Evolutionary conservation across 306 rosid genomes (phyloP).

Genomic region (Rosa lucieae): DNA sequence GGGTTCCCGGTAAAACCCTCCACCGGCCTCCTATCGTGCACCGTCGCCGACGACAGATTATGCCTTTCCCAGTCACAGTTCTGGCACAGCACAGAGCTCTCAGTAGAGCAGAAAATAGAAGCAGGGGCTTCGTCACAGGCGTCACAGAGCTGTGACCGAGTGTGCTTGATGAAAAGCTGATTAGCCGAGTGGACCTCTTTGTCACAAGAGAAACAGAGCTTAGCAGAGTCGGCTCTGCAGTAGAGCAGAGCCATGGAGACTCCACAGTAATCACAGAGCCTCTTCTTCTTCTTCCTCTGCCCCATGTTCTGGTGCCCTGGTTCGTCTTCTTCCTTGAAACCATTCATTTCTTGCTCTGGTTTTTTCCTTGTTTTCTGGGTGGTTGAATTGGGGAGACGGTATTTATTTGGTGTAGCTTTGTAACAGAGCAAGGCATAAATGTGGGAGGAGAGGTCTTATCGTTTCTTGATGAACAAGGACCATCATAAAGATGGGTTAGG

Average conservation of each 20-base stretch:
- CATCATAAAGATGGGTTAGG: background rate
- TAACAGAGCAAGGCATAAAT: slow-evolving; percentile 23
- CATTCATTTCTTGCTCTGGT: slow-evolving; percentile 24
- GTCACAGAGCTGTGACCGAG: slow-evolving; percentile 72
- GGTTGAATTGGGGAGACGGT: background rate
- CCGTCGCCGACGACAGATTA: slow-evolving; percentile 32
- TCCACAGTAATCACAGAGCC: slow-evolving; percentile 64
- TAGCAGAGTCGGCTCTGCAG: slow-evolving; percentile 90
- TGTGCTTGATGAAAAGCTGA: slow-evolving; percentile 82
- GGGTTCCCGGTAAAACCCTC: slow-evolving; percentile 79
- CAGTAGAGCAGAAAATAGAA: slow-evolving; percentile 75
- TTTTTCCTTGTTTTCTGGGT: no score
- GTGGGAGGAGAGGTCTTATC: slow-evolving; percentile 6
- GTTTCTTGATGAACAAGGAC: slow-evolving; percentile 53
- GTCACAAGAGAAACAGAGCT: slow-evolving; percentile 80
- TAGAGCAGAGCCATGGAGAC: slow-evolving; percentile 58
- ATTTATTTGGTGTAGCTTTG: slow-evolving; percentile 18
- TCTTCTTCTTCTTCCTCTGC: slow-evolving; percentile 16
- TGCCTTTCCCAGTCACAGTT: slow-evolving; percentile 90
- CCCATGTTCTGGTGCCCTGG: background rate
- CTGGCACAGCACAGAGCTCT: slow-evolving; percentile 70
- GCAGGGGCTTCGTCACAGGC: slow-evolving; percentile 68
- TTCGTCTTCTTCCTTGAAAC: slow-evolving; percentile 10
- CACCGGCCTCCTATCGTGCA: slow-evolving; percentile 68
- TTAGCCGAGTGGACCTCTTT: slow-evolving; percentile 79